Evolutionary conservation across 1,284 basidiomycete species (phyloP).

Genomic region (Apiotrichum mycotoxinovorans): DNA sequence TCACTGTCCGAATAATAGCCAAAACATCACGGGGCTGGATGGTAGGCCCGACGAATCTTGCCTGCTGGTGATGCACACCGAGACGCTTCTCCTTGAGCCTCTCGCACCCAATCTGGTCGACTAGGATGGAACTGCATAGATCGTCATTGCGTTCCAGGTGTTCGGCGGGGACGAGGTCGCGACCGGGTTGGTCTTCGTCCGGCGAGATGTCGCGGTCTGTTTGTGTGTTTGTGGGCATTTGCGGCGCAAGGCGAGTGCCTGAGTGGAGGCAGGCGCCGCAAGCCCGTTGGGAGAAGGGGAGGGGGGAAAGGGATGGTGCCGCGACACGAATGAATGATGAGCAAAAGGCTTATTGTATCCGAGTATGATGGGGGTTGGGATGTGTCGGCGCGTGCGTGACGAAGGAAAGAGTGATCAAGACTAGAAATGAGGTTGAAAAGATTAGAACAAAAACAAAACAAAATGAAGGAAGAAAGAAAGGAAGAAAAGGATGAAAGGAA

Average conservation of each 20-base stretch:
- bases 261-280: constrained; percentile 6
- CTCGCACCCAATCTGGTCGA: constrained; percentile 46
- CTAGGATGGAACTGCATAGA: constrained; percentile 45
- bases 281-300: not conserved
- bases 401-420: no score
- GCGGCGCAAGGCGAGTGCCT: constrained; percentile 6
- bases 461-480: not conserved
- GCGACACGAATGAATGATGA: not conserved
- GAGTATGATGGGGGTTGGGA: no score
- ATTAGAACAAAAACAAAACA: not conserved
- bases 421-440: no score
- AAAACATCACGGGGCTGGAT: constrained; percentile 39
- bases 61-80: constrained; percentile 48
- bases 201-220: not conserved
- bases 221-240: constrained; percentile 6
- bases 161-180: constrained; percentile 34
- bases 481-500: not conserved
- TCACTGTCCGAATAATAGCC: constrained; percentile 36
- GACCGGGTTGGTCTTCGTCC: constrained; percentile 5
- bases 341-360: no score
- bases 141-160: constrained; percentile 49
- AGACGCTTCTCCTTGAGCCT: constrained; percentile 29
- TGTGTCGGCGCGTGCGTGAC: no score
- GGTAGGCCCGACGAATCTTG: constrained; percentile 40
- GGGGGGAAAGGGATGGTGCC: not conserved